Evolutionary conservation across 1,139 yeast genomes (phyloP).

Genomic region (Lodderomyces beijingensis): DNA sequence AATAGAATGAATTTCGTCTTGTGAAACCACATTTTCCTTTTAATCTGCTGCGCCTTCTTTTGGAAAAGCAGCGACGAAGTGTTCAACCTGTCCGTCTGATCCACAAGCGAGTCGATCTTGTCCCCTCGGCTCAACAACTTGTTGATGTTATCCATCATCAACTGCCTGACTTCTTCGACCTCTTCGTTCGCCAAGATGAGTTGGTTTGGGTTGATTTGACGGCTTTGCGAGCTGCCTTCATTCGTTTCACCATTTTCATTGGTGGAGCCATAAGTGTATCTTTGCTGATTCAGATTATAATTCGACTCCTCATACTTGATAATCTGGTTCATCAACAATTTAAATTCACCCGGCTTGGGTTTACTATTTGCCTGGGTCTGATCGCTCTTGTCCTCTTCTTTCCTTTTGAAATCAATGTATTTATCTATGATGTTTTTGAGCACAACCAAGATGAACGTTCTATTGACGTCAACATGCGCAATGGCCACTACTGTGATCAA

Average conservation of each 20-base stretch:
- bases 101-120: conserved; percentile 66
- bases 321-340: conserved; percentile 48
- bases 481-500: conserved; percentile 47
- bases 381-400: conserved; percentile 11
- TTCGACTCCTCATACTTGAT: conserved; percentile 48
- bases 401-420: conserved; percentile 39
- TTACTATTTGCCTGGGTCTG: conserved; percentile 13
- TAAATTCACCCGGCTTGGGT: conserved; percentile 44
- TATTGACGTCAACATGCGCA: conserved; percentile 41
- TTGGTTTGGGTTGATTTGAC: conserved; percentile 37
- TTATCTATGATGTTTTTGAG: conserved; percentile 49
- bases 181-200: conserved; percentile 44
- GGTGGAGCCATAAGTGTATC: conserved; percentile 31
- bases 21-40: conserved; percentile 65
- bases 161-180: conserved; percentile 48
- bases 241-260: conserved; percentile 9
- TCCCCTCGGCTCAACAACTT: conserved; percentile 78
- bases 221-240: conserved; percentile 13
- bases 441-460: conserved; percentile 42
- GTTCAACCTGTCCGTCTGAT: conserved; percentile 75
- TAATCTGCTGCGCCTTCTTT: conserved; percentile 61
- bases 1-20: conserved; percentile 42
- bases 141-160: conserved; percentile 69
- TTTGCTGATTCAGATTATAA: conserved; percentile 31
- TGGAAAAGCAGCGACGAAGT: conserved; percentile 68